These are phyloP conservation scores for Thymus mandschuricus DNA, from an alignment of 257 asterid genomes.

Conservation along the genomic window DNA sequence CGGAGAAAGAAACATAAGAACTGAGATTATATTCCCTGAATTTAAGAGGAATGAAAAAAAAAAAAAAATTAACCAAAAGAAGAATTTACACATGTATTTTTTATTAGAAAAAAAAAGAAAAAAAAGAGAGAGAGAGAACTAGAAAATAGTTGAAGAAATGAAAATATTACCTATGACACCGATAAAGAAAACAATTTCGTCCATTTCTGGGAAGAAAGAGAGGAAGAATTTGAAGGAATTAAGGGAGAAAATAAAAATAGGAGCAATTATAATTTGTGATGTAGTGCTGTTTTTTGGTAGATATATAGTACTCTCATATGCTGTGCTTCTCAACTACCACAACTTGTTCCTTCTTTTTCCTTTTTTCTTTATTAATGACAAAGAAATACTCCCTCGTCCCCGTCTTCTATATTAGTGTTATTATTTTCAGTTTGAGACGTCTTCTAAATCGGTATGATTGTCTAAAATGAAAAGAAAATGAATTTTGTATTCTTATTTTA, in stretches of 20 bases:
- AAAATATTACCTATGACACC: conserved; percentile 1
- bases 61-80: neutral
- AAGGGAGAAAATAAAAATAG: neutral
- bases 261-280: neutral
- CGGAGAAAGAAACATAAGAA: conserved; percentile 75
- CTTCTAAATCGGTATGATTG: too few species aligned
- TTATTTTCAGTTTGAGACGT: too few species aligned
- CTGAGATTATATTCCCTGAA: conserved; percentile 72
- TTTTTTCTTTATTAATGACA: neutral
- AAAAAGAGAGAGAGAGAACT: too few species aligned
- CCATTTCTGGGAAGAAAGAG: neutral
- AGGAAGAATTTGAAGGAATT: neutral
- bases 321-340: conserved; percentile 1
- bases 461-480: too few species aligned
- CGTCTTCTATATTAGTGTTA: too few species aligned
- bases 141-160: neutral
- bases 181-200: neutral
- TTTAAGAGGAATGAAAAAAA: neutral
- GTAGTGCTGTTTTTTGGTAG: neutral
- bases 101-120: too few species aligned
- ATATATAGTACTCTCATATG: neutral
- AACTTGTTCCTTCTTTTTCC: neutral
- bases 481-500: too few species aligned
- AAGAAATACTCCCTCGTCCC: too few species aligned
- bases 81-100: too few species aligned